Percentiles rank a stretch among this genome's conserved stretches.
phyloP scores from a whole-genome alignment of 2,329 filamentous ascomycete species.

The Fusarium nisikadoi region DNA sequence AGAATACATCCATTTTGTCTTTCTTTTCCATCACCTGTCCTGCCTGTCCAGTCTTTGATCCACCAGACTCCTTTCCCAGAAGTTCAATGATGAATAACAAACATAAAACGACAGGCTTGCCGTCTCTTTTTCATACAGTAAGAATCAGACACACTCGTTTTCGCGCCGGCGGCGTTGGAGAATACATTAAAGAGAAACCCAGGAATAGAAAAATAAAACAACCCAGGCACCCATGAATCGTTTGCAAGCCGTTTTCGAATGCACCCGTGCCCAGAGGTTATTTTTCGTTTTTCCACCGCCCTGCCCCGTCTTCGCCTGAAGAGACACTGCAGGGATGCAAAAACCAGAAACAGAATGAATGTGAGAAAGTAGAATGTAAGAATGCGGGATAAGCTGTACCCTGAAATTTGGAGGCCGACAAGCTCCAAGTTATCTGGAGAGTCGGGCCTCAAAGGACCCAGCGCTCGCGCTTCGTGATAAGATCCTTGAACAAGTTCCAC shows the following conservation, averaged over 20 bases:
- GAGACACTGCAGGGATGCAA: slow-evolving; percentile 9
- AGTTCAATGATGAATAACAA: slow-evolving; percentile 20
- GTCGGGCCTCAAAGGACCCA: slow-evolving; percentile 11
- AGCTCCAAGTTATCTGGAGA: not conserved
- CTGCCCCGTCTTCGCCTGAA: slow-evolving; percentile 22
- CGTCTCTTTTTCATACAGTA: slow-evolving; percentile 32
- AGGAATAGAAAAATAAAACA: not conserved
- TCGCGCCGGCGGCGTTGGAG: slow-evolving; percentile 13
- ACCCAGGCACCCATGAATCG: slow-evolving; percentile 6
- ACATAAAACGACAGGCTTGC: slow-evolving; percentile 3
- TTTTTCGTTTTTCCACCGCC: slow-evolving; percentile 22
- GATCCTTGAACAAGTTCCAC: slow-evolving; percentile 20
- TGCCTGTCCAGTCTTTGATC: slow-evolving; percentile 4
- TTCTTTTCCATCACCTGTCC: slow-evolving; percentile 26
- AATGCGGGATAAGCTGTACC: slow-evolving; percentile 24
- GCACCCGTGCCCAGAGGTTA: slow-evolving; percentile 19
- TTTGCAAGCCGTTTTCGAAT: slow-evolving; percentile 28
- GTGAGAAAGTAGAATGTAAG: slow-evolving; percentile 1
- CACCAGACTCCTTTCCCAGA: slow-evolving; percentile 28
- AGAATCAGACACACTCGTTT: slow-evolving; percentile 23
- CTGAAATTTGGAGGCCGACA: slow-evolving; percentile 21
- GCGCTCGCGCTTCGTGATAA: slow-evolving; percentile 24
- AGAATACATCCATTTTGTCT: slow-evolving; percentile 34
- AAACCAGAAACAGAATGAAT: slow-evolving; percentile 14
- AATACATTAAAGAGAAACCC: slow-evolving; percentile 27